These are phyloP conservation scores for Marasmius fiardii DNA, from an alignment of 1,284 basidiomycete genomes.

Conservation along the genomic window DNA sequence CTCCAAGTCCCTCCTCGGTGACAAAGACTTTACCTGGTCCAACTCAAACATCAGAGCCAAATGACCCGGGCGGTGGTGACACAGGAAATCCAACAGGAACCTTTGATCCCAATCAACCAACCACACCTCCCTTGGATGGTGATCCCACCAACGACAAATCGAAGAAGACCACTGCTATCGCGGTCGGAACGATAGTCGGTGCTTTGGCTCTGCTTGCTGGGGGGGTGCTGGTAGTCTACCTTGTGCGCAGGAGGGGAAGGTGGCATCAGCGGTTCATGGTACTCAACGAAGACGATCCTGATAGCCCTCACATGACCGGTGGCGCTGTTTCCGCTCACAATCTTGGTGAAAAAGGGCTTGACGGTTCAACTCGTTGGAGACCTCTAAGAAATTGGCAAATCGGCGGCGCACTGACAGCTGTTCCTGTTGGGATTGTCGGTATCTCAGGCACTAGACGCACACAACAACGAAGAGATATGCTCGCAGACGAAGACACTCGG, in stretches of 20 bases:
- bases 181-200: slow-evolving; percentile 55
- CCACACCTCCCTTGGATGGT: slow-evolving; percentile 11
- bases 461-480: slow-evolving; percentile 58
- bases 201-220: slow-evolving; percentile 46
- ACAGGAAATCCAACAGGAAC: slow-evolving; percentile 4
- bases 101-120: slow-evolving; percentile 1
- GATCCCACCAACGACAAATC: slow-evolving; percentile 18
- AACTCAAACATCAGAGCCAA: slow-evolving; percentile 18
- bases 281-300: slow-evolving; percentile 35
- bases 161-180: slow-evolving; percentile 42
- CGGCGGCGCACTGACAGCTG: slow-evolving; percentile 9
- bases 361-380: slow-evolving; percentile 13
- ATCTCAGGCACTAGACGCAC: slow-evolving; percentile 19
- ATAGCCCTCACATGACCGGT: slow-evolving; percentile 24
- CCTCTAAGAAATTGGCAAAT: slow-evolving; percentile 10
- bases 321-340: slow-evolving; percentile 9
- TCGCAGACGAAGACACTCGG: slow-evolving; percentile 70
- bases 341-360: slow-evolving; percentile 12
- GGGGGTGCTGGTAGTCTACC: slow-evolving; percentile 38
- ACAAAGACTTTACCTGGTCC: slow-evolving; percentile 24
- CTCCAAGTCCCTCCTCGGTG: slow-evolving; percentile 21
- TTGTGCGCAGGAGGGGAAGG: slow-evolving; percentile 31
- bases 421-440: slow-evolving; percentile 19
- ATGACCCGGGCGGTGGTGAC: slow-evolving; percentile 11
- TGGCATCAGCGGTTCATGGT: slow-evolving; percentile 39